These are phyloP conservation scores for Capsicum rhomboideum DNA, from an alignment of 257 asterid species.

Conservation along the genomic window DNA sequence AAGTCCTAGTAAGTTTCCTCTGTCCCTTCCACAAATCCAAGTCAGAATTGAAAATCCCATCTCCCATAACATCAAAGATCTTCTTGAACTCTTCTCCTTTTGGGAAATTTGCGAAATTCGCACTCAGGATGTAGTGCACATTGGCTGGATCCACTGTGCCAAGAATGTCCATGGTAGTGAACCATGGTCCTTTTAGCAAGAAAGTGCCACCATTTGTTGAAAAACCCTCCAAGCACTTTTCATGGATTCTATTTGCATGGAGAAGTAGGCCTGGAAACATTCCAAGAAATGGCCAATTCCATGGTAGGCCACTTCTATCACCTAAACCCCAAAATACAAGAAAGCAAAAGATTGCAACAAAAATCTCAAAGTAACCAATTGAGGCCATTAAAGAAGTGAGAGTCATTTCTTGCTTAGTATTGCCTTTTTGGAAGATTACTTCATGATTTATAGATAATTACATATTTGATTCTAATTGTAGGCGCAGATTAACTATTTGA, in stretches of 20 bases:
- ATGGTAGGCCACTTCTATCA: slow-evolving; percentile 11
- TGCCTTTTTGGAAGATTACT: not conserved
- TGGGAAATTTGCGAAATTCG: slow-evolving; percentile 35
- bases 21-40: slow-evolving; percentile 35
- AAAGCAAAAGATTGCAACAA: slow-evolving; percentile 18
- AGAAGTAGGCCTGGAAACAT: slow-evolving; percentile 26
- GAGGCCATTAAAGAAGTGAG: not conserved
- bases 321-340: slow-evolving; percentile 12
- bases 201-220: slow-evolving; percentile 20
- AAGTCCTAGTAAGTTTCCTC: slow-evolving; percentile 26
- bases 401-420: not conserved
- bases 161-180: slow-evolving; percentile 44
- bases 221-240: slow-evolving; percentile 11
- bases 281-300: slow-evolving; percentile 44
- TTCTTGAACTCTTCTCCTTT: slow-evolving; percentile 43
- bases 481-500: not conserved
- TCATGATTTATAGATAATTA: not conserved
- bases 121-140: slow-evolving; percentile 44
- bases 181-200: slow-evolving; percentile 38
- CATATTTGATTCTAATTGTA: not conserved
- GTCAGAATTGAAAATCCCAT: slow-evolving; percentile 51
- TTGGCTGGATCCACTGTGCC: slow-evolving; percentile 37
- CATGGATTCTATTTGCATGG: slow-evolving; percentile 27
- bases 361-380: slow-evolving; percentile 21
- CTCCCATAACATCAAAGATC: slow-evolving; percentile 45